Percentiles rank a stretch among this genome's conserved stretches.
Conservation (phyloP, 306 rosid species). For the Lithocarpus polystachyus region DNA sequence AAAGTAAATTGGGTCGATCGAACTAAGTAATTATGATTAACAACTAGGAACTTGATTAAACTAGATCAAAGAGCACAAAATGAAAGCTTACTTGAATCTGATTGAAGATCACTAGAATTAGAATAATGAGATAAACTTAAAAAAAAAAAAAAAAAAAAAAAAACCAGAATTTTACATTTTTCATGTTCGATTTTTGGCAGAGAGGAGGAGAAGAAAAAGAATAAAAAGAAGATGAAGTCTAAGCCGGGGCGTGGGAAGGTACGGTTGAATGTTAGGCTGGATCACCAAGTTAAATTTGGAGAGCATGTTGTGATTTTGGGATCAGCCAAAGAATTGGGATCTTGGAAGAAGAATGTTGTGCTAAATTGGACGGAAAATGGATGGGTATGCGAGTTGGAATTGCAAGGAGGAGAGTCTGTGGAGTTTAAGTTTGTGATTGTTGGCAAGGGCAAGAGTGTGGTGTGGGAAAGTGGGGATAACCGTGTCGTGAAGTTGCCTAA, state of each 20-base stretch:
- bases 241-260: conserved; percentile 34
- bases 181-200: conserved; percentile 21
- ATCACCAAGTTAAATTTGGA: conserved; percentile 84
- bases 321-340: conserved; percentile 68
- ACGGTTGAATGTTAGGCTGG: conserved; percentile 51
- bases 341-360: conserved; percentile 65
- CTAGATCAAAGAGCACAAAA: too few relatives aligned
- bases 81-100: too few relatives aligned
- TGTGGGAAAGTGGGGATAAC: conserved; percentile 78
- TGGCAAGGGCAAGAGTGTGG: conserved; percentile 29
- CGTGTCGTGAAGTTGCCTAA: conserved; percentile 57
- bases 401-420: conserved; percentile 31
- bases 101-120: too few relatives aligned
- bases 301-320: conserved; percentile 72
- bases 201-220: conserved; percentile 32
- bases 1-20: too few relatives aligned
- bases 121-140: too few relatives aligned
- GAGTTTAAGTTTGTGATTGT: conserved; percentile 68
- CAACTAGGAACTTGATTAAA: too few relatives aligned
- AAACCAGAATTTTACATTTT: too few relatives aligned
- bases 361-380: conserved; percentile 73
- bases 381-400: conserved; percentile 70
- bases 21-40: too few relatives aligned
- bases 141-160: too few relatives aligned
- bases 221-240: conserved; percentile 11